Base-by-base conservation (phyloP, 2,329 filamentous ascomycete species). In the Hypoxylon sp. region DNA sequence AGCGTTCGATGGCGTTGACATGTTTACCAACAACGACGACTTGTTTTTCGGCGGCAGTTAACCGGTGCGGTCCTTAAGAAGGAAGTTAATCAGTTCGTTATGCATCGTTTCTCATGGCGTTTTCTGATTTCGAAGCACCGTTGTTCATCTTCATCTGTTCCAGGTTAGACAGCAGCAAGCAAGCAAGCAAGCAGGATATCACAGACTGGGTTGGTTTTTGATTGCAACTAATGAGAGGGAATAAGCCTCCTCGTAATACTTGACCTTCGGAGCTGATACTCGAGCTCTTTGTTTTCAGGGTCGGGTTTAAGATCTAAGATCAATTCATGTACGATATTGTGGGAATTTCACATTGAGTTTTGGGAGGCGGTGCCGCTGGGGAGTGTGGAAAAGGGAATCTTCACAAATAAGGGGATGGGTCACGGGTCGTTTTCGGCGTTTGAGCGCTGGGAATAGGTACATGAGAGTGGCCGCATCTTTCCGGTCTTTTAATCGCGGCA, bases 21-120 rank as follows among this genome's bases (percentile, higher is more conserved):
- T 87, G 82, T 85, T 86, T 68, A 79, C 77, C 26, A 78, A 79
- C 65, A 79, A 76, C 62, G 82, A 84, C 57, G 84, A 86, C 64
- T 76, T 85, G 57, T 85, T 86, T 70, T 87, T 85, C 70, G 78
- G 80, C 53, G 78, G 67, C 65, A 58, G 49, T 32, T 69, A 43
- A n/a, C 56, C 4, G 3, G 8, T 19, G 4, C 44, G 43, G 24
- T n/a, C 41, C 7, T 30, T 4, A 30, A 24, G 20, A 30, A 19
- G 39, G n/a, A 30, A 19, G 47, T 19, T 43, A 37, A 3, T 10
- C 26, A 8, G 39, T 39, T 26, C 8, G 20, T 53, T 32, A 30
- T 46, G 17, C 37, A 47, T 39, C 30, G 41, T n/a, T 41, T 47
- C 20, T 47, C 72, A 57, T 78, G 67, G 30, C 17, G 24, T 37